Evolutionary conservation across 805 yeast species (phyloP), one percentile per base, ranked within the genome.

Genomic region (Suhomyces emberorum): DNA sequence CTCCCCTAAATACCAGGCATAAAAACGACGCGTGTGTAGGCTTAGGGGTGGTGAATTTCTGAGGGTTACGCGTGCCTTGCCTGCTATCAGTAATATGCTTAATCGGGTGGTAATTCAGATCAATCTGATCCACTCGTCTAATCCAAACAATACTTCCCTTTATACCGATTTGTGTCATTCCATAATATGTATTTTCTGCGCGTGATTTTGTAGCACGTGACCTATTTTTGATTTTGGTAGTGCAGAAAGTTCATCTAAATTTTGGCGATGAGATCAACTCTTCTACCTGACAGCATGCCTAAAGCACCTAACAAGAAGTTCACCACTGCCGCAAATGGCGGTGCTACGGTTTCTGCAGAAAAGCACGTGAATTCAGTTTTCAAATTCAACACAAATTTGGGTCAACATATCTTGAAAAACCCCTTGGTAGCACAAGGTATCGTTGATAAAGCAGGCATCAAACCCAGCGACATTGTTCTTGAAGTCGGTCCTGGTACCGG

Each of bases 401-500:
- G 98, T 45, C 98, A 93, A 68, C 98, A 93, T 71, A 88, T 93
- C 46, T 73, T 93, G 56, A 93, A 93, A 57, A 93, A 93, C 58
- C 98, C 98, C 1, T 70, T 89, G 37, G 93, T 93, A 19, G 98
- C 98, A 4, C 98, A 93, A 59, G 98, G 97, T 11, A 93, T 93
- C 59, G 98, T 93, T 12, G 98, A 93, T 59, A 91, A 91, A 55
- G 98, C 98, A 1, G 83, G 79, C 25, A 83, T 93, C 37, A 83
- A 80, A 52, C 97, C 98, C 3, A 82, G 95, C 20, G 98, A 93
- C 56, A 79, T 80, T 6, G 98, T 93, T 1, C 70, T 93, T 28
- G 98, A 93, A 68, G 96, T 93, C 35, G 98, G 98, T 52, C 98
- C 98, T 3, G 98, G 98, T 78, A 93, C 98, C 0, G 98, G 98